These are phyloP conservation scores for Sugiyamaella lignohabitans DNA, from an alignment of 805 yeast genomes.

Conservation along the genomic window DNA sequence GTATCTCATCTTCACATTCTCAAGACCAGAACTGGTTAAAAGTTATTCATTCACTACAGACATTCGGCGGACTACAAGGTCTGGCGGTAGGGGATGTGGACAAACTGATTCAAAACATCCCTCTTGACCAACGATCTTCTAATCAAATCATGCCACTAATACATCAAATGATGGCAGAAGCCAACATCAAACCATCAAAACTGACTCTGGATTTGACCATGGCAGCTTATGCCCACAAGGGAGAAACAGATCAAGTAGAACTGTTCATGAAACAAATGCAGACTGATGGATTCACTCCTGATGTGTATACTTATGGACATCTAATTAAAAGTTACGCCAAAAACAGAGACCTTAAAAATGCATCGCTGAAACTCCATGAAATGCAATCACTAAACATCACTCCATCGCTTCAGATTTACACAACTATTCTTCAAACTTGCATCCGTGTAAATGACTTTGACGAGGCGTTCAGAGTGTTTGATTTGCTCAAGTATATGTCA, in stretches of 20 bases:
- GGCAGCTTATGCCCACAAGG: conserved; percentile 30
- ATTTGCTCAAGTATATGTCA: conserved; percentile 77
- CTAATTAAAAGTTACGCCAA: conserved; percentile 29
- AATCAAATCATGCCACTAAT: conserved; percentile 15
- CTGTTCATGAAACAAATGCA: conserved; percentile 21
- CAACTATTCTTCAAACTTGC: conserved; percentile 56
- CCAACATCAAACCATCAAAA: conserved; percentile 14
- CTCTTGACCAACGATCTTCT: conserved; percentile 21
- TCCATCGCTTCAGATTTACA: conserved; percentile 35
- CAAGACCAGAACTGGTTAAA: conserved; percentile 20
- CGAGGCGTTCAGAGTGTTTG: conserved; percentile 69
- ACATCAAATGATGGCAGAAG: conserved; percentile 22
- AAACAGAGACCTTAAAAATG: conserved; percentile 21
- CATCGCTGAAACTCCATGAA: conserved; percentile 15
- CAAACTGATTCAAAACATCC: conserved; percentile 23
- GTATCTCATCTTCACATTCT: conserved; percentile 6
- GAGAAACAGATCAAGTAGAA: conserved; percentile 21
- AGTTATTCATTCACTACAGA: conserved; percentile 14
- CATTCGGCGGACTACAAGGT: conserved; percentile 18
- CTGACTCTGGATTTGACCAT: conserved; percentile 25
- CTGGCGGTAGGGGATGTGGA: conserved; percentile 23
- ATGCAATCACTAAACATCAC: conserved; percentile 15
- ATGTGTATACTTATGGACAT: conserved; percentile 28
- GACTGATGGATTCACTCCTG: conserved; percentile 20
- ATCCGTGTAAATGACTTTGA: conserved; percentile 43